Percentiles rank a stretch among this genome's conserved stretches.
Evolutionary conservation across 495 filamentous ascomycete species (phyloP).

Genomic region (Lophium mytilinum): DNA sequence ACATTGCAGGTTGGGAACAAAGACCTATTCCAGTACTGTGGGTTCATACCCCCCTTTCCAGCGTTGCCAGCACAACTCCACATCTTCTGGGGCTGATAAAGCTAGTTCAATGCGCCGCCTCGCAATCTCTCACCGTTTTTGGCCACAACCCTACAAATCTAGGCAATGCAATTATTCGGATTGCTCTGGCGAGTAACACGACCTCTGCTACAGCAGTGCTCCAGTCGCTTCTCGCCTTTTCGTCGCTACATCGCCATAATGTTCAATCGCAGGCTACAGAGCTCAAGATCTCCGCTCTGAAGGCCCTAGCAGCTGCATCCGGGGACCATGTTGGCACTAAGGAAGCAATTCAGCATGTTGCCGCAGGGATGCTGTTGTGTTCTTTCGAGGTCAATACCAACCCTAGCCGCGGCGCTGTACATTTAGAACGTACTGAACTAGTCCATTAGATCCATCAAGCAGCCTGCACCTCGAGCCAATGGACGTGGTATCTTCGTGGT

Average conservation of each 20-base stretch:
- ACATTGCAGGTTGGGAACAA: too few relatives aligned
- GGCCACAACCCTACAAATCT: slow-evolving; percentile 18
- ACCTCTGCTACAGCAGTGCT: too few relatives aligned
- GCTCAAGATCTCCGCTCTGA: slow-evolving; percentile 30
- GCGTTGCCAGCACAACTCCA: too few relatives aligned
- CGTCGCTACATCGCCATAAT: too few relatives aligned
- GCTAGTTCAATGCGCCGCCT: slow-evolving; percentile 23
- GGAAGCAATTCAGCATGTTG: slow-evolving; percentile 34
- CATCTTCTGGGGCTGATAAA: slow-evolving; percentile 5
- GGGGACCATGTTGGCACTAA: slow-evolving; percentile 4
- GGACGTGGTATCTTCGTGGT: slow-evolving; percentile 25
- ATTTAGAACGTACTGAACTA: neutral
- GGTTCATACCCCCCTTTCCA: too few relatives aligned
- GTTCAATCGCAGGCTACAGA: slow-evolving; percentile 12
- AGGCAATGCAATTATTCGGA: slow-evolving; percentile 3
- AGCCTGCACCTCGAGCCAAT: slow-evolving; percentile 24
- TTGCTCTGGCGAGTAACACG: too few relatives aligned
- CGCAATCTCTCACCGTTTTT: slow-evolving; percentile 24
- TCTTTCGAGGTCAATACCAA: slow-evolving; percentile 30
- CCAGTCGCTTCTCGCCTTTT: too few relatives aligned
- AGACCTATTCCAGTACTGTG: too few relatives aligned
- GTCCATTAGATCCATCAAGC: slow-evolving; percentile 21
- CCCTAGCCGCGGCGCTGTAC: neutral
- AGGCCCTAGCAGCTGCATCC: slow-evolving; percentile 14
- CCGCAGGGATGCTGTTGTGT: slow-evolving; percentile 33